Evolutionary conservation across 805 yeast species (phyloP).

Genomic region (Wickerhamiella brachini): DNA sequence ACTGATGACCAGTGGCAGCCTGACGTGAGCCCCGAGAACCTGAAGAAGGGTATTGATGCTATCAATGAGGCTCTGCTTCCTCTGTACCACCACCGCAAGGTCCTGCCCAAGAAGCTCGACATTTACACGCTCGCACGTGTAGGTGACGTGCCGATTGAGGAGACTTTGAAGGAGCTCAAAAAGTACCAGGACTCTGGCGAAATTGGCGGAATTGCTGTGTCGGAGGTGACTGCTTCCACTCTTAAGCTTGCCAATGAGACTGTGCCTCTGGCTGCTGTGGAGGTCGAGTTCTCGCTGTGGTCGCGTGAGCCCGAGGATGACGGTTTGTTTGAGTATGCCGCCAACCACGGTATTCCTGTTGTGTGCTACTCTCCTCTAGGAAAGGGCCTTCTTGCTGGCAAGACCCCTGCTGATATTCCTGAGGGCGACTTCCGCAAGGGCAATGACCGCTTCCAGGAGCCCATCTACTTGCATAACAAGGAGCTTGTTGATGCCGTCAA

Average conservation of each 20-base stretch:
- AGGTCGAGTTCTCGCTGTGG: constrained; percentile 66
- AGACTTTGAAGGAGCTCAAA: constrained; percentile 31
- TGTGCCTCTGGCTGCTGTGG: constrained; percentile 51
- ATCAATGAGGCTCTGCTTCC: constrained; percentile 18
- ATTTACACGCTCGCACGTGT: constrained; percentile 64
- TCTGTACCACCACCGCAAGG: constrained; percentile 13
- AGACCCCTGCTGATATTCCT: constrained; percentile 33
- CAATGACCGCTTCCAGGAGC: constrained; percentile 47
- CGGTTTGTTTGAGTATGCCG: constrained; percentile 49
- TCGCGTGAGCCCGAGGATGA: constrained; percentile 45
- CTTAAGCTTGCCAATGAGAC: constrained; percentile 44
- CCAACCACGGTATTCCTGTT: constrained; percentile 47
- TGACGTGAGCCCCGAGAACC: constrained; percentile 34
- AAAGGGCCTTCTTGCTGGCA: constrained; percentile 64
- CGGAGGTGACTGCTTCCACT: constrained; percentile 55
- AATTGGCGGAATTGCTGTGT: constrained; percentile 57
- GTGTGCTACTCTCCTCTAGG: constrained; percentile 78
- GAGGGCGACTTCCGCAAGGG: constrained; percentile 39
- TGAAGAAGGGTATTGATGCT: constrained; percentile 36
- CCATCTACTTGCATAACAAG: constrained; percentile 41
- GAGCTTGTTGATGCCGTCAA: constrained; percentile 35
- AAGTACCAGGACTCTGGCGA: constrained; percentile 40
- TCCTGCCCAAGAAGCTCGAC: constrained; percentile 26
- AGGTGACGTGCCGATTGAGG: constrained; percentile 39
- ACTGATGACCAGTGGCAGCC: constrained; percentile 32